These are phyloP conservation scores for Mycocentrospora acerina DNA, from an alignment of 2,329 filamentous ascomycete species.

Conservation along the genomic window DNA sequence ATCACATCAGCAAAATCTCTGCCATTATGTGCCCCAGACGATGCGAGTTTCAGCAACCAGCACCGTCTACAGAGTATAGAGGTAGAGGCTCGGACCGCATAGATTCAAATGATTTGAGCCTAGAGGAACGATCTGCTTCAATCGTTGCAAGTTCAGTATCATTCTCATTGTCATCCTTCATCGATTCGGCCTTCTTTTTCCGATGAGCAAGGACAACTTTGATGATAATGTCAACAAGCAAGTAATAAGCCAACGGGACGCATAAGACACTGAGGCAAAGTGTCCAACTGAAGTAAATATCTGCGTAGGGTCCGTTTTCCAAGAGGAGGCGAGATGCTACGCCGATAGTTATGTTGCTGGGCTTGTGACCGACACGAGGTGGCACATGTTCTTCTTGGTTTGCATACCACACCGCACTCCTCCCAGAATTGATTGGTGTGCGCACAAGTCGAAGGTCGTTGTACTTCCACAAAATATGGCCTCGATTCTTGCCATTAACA, in stretches of 20 bases:
- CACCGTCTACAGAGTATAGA: slow-evolving; percentile 1
- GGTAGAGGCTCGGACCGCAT: slow-evolving; percentile 1
- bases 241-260: neutral
- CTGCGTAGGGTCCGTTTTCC: neutral
- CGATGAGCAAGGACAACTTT: neutral
- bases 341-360: neutral
- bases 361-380: slow-evolving; percentile 1
- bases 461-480: slow-evolving; percentile 2
- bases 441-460: neutral
- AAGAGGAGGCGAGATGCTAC: neutral
- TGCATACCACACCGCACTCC: neutral
- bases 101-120: neutral
- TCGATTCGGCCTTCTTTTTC: too few relatives aligned
- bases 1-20: too few relatives aligned
- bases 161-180: too few relatives aligned
- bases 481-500: neutral
- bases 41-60: neutral
- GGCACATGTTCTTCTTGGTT: neutral
- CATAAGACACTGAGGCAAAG: neutral
- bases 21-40: too few relatives aligned
- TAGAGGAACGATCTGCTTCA: slow-evolving; percentile 1
- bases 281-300: slow-evolving; percentile 1
- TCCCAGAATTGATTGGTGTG: neutral
- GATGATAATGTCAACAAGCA: neutral
- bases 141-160: slow-evolving; percentile 7